Percentiles rank a stretch among this genome's conserved stretches.
phyloP scores from a whole-genome alignment of 495 filamentous ascomycete species.

The Neurospora sp. region DNA sequence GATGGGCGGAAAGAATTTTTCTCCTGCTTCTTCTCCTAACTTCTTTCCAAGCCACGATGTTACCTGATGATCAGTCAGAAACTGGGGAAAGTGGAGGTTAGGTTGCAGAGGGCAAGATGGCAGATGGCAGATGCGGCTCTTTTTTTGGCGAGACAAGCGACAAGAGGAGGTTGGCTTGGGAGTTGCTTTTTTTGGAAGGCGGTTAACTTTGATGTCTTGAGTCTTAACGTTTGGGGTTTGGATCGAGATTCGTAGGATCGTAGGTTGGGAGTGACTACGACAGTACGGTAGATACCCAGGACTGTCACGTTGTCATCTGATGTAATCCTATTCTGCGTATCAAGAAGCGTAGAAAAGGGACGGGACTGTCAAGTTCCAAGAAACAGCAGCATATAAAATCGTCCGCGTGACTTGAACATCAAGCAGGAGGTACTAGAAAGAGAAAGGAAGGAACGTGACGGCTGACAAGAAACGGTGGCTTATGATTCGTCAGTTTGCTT shows the following conservation, averaged over 20 bases:
- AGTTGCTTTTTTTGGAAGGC: not conserved
- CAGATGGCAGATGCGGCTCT: not conserved
- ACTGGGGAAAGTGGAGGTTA: not conserved
- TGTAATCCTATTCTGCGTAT: too few relatives aligned
- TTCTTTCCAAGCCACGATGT: not conserved
- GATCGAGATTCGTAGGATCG: not conserved
- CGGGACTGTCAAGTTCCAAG: not conserved
- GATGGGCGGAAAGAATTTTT: not conserved
- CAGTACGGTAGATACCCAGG: too few relatives aligned
- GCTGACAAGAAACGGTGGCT: not conserved
- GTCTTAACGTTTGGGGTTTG: not conserved
- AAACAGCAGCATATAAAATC: not conserved
- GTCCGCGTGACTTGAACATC: not conserved
- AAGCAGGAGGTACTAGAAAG: not conserved
- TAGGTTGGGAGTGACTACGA: too few relatives aligned
- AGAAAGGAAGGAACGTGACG: not conserved
- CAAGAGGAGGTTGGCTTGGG: not conserved
- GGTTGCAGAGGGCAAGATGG: not conserved
- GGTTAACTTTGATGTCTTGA: not conserved
- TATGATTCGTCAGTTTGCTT: not conserved
- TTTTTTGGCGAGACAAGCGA: not conserved
- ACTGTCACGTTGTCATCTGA: not conserved
- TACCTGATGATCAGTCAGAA: not conserved
- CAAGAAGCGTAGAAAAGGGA: not conserved
- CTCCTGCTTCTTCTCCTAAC: not conserved